These are phyloP conservation scores for Ogataea wickerhamii DNA, from an alignment of 805 yeast genomes.

Conservation along the genomic window DNA sequence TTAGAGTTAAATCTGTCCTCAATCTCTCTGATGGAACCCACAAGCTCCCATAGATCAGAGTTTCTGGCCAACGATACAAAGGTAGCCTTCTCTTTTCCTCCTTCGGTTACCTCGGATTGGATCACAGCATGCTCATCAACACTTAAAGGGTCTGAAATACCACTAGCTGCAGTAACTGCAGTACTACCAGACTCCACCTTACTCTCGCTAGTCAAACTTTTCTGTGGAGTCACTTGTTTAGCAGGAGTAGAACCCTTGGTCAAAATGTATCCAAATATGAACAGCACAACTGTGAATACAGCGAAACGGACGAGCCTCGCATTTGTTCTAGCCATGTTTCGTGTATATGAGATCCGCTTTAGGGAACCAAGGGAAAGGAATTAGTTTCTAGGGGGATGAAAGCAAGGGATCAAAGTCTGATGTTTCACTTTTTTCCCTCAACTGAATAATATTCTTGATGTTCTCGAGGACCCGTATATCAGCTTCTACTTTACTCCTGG, in stretches of 20 bases:
- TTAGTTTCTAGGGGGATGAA: too few species aligned
- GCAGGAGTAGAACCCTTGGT: constrained; percentile 41
- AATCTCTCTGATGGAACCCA: constrained; percentile 65
- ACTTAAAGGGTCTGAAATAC: too few species aligned
- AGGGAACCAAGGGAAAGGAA: too few species aligned
- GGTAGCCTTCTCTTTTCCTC: constrained; percentile 61
- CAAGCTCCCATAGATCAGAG: constrained; percentile 58
- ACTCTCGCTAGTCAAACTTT: not conserved
- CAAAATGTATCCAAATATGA: constrained; percentile 45
- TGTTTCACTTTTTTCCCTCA: too few species aligned
- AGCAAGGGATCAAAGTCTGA: too few species aligned
- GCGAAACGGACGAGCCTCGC: constrained; percentile 48
- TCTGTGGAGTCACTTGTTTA: not conserved
- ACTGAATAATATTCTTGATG: too few species aligned
- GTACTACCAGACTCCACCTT: constrained; percentile 8
- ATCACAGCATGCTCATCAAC: too few species aligned
- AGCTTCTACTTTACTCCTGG: too few species aligned
- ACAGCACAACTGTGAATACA: constrained; percentile 42
- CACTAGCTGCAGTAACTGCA: constrained; percentile 11
- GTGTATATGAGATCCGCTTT: too few species aligned
- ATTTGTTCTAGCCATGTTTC: constrained; percentile 43
- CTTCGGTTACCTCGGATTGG: not conserved
- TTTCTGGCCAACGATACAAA: constrained; percentile 80
- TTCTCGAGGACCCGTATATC: too few species aligned
- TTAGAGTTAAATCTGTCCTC: constrained; percentile 87